These are phyloP conservation scores for Vigna nakashimae DNA, from an alignment of 306 rosid genomes.

Conservation along the genomic window DNA sequence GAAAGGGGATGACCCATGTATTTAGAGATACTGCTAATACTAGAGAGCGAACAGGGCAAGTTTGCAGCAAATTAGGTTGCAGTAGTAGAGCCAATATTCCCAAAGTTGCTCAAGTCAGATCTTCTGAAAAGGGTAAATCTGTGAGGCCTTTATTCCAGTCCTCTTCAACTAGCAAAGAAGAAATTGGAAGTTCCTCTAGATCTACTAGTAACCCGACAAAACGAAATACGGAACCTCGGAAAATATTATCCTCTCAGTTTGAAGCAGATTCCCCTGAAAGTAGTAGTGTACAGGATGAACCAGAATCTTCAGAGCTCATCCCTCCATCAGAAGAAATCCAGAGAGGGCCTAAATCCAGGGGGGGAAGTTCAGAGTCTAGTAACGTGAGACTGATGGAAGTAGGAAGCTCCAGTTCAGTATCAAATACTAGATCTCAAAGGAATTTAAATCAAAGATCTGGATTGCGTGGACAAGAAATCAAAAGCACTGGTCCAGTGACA, in stretches of 20 bases:
- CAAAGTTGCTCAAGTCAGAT: slow-evolving; percentile 58
- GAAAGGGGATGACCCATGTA: slow-evolving; percentile 59
- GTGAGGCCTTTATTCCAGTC: slow-evolving; percentile 56
- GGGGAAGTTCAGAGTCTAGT: slow-evolving; percentile 44
- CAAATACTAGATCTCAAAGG: slow-evolving; percentile 58
- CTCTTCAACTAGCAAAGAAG: slow-evolving; percentile 66
- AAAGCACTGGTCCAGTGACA: slow-evolving; percentile 50
- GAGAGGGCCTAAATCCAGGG: slow-evolving; percentile 48
- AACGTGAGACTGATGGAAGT: slow-evolving; percentile 48
- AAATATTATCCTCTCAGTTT: slow-evolving; percentile 52
- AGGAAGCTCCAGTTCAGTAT: slow-evolving; percentile 56
- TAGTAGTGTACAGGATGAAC: slow-evolving; percentile 71
- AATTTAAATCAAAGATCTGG: slow-evolving; percentile 61
- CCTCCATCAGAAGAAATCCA: slow-evolving; percentile 52
- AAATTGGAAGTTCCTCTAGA: slow-evolving; percentile 72
- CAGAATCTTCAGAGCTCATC: slow-evolving; percentile 52
- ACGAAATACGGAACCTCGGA: slow-evolving; percentile 49
- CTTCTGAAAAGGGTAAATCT: slow-evolving; percentile 60
- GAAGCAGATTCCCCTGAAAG: slow-evolving; percentile 79
- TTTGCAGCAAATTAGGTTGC: slow-evolving; percentile 61
- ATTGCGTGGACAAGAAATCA: slow-evolving; percentile 53
- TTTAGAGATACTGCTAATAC: slow-evolving; percentile 63
- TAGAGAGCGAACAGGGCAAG: slow-evolving; percentile 60
- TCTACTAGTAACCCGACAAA: slow-evolving; percentile 55
- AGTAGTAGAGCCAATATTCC: slow-evolving; percentile 60